A percentile compares a stretch with the other conserved stretches of the same genome.
Conservation (phyloP, 768 basidiomycete species). For the Mycena haematopus region DNA sequence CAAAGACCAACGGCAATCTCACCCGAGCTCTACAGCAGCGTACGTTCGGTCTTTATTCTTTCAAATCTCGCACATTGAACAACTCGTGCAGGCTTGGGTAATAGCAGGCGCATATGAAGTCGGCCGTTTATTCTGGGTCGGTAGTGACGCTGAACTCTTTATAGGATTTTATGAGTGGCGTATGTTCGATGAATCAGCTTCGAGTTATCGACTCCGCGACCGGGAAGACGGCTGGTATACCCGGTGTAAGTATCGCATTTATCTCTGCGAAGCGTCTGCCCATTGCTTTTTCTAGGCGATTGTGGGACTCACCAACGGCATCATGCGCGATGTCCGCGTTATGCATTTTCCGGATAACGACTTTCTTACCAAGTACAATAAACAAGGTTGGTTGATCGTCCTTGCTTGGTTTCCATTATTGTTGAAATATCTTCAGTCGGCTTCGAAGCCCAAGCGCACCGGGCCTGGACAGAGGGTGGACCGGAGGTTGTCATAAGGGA, state of each 20-base stretch:
- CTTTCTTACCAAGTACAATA: constrained; percentile 22
- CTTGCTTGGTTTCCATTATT: background rate
- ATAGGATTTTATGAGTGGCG: constrained; percentile 24
- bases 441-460: constrained; percentile 8
- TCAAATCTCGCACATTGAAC: background rate
- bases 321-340: constrained; percentile 30
- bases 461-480: constrained; percentile 6
- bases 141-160: background rate
- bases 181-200: constrained; percentile 16
- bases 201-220: background rate
- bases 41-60: background rate
- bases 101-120: constrained; percentile 30
- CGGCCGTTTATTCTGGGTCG: background rate
- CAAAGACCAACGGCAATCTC: constrained; percentile 12
- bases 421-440: constrained; percentile 3
- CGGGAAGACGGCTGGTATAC: constrained; percentile 9
- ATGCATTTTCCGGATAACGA: constrained; percentile 23
- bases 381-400: constrained; percentile 23
- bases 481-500: constrained; percentile 27
- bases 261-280: background rate
- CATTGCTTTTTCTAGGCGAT: constrained; percentile 15
- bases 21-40: constrained; percentile 12
- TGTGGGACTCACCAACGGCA: constrained; percentile 25
- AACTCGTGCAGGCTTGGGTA: constrained; percentile 30
- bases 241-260: constrained; percentile 16